Percentiles rank a stretch among this genome's conserved stretches.
Evolutionary conservation across 441 rosid species (phyloP).

Genomic region (Theobroma grandiflorum): DNA sequence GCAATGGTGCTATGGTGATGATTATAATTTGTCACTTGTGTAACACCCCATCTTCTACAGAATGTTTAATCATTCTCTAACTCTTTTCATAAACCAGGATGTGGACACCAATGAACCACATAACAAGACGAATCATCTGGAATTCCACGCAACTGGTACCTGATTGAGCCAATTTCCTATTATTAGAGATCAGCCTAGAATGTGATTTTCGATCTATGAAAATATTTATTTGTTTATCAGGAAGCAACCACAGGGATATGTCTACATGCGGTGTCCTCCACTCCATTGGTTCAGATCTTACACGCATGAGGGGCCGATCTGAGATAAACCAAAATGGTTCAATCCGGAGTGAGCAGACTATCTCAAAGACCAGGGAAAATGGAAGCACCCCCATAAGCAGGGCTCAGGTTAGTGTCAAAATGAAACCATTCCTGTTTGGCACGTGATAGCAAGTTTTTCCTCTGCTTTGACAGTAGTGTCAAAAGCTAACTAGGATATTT

Average conservation of each 20-base stretch:
- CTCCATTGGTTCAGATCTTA: slow-evolving; percentile 91
- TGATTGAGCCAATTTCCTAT: neutral
- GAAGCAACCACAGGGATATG: slow-evolving; percentile 49
- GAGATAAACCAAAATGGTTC: slow-evolving; percentile 60
- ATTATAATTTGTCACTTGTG: neutral
- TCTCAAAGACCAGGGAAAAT: slow-evolving; percentile 55
- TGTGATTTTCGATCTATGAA: neutral
- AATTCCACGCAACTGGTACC: slow-evolving; percentile 42
- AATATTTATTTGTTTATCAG: slow-evolving; percentile 39
- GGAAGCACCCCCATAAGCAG: slow-evolving; percentile 79
- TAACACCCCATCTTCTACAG: slow-evolving; percentile 10
- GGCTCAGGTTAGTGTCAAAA: slow-evolving; percentile 54
- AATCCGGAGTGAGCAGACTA: slow-evolving; percentile 62
- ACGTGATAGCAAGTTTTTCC: neutral
- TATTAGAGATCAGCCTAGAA: neutral
- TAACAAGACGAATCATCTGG: slow-evolving; percentile 37
- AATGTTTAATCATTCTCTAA: slow-evolving; percentile 14
- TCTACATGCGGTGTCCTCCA: slow-evolving; percentile 89
- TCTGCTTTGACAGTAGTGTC: neutral
- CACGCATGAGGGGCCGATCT: slow-evolving; percentile 79
- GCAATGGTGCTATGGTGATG: slow-evolving; percentile 62
- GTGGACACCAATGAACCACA: slow-evolving; percentile 48
- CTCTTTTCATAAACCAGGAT: slow-evolving; percentile 52
- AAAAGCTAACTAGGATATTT: neutral
- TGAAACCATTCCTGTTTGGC: neutral